These are phyloP conservation scores for Leccinum ochraceum DNA, from an alignment of 768 basidiomycete species.

Conservation along the genomic window DNA sequence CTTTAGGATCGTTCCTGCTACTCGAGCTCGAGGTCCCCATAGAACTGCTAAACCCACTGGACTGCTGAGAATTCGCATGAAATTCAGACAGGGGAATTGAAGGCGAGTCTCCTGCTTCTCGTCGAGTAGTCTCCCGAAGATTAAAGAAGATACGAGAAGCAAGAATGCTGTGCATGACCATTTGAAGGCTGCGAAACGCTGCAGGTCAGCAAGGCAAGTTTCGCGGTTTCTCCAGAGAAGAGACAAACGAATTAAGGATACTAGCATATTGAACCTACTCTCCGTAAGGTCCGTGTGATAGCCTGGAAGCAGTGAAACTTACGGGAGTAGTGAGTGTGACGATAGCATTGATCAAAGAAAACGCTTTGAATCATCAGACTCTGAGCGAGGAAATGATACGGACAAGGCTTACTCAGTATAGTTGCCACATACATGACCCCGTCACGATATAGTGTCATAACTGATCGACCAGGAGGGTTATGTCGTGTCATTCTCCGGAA, in stretches of 20 bases:
- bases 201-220: not conserved
- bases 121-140: constrained; percentile 20
- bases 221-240: not conserved
- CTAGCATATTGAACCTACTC: constrained; percentile 15
- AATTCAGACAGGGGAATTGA: constrained; percentile 11
- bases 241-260: constrained; percentile 20
- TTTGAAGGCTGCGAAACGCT: constrained; percentile 15
- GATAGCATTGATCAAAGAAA: constrained; percentile 20
- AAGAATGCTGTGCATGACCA: constrained; percentile 26
- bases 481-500: constrained; percentile 18
- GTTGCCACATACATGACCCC: constrained; percentile 20
- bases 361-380: constrained; percentile 8
- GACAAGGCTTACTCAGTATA: constrained; percentile 13
- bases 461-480: constrained; percentile 6
- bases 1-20: not conserved
- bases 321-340: constrained; percentile 12
- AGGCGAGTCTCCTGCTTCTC: not conserved
- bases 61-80: constrained; percentile 1
- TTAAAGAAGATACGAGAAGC: constrained; percentile 28
- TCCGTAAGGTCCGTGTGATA: not conserved
- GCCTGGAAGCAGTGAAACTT: not conserved
- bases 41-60: constrained; percentile 6
- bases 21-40: not conserved
- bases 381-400: not conserved
- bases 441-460: constrained; percentile 19